Evolutionary conservation across 495 filamentous ascomycete species (phyloP).

Genomic region (Neurospora sp.): DNA sequence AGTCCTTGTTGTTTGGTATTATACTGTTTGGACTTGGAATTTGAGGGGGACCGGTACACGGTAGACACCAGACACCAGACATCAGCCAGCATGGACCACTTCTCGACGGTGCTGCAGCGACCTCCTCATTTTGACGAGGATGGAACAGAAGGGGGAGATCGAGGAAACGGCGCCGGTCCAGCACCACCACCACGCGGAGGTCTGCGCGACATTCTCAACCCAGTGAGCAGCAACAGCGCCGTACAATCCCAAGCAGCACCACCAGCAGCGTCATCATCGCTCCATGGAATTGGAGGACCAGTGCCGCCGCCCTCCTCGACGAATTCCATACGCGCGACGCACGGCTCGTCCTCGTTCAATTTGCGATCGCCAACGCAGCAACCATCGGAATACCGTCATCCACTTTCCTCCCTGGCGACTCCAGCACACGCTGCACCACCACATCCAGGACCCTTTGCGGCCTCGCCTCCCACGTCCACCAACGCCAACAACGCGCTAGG

Average conservation of each 20-base stretch:
- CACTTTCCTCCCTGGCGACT: neutral
- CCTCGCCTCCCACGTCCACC: slow-evolving; percentile 16
- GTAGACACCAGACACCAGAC: neutral
- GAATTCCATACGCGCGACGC: neutral
- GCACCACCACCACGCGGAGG: slow-evolving; percentile 13
- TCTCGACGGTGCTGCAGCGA: slow-evolving; percentile 38
- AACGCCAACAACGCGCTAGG: slow-evolving; percentile 7
- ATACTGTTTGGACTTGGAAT: slow-evolving; percentile 9
- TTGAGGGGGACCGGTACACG: slow-evolving; percentile 8
- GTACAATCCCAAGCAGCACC: slow-evolving; percentile 4
- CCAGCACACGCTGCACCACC: neutral
- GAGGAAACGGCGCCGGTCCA: slow-evolving; percentile 10
- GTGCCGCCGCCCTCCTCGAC: neutral
- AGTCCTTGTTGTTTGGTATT: neutral
- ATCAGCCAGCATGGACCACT: slow-evolving; percentile 26
- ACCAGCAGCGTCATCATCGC: slow-evolving; percentile 13
- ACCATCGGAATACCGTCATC: slow-evolving; percentile 4
- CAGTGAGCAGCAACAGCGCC: slow-evolving; percentile 20
- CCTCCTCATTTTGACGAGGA: slow-evolving; percentile 31
- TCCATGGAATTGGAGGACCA: slow-evolving; percentile 4
- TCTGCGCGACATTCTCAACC: slow-evolving; percentile 30
- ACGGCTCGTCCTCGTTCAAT: slow-evolving; percentile 19
- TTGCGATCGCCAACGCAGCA: slow-evolving; percentile 31
- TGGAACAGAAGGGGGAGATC: slow-evolving; percentile 20
- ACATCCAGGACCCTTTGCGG: slow-evolving; percentile 7